These are phyloP conservation scores for Volutella citrinella DNA, from an alignment of 2,329 filamentous ascomycete genomes.

Conservation along the genomic window DNA sequence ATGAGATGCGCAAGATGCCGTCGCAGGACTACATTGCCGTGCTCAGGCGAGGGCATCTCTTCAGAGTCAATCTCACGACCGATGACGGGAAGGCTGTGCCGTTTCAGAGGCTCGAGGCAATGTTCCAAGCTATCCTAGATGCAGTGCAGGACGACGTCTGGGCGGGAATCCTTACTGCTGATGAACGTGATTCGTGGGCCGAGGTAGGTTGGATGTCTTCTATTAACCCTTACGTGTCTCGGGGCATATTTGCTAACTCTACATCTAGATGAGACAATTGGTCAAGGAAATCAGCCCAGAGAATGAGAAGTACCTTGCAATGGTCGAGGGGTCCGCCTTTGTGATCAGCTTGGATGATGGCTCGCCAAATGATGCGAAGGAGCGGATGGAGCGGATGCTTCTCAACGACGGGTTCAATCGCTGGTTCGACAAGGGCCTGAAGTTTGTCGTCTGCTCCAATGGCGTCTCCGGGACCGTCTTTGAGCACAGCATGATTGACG, in stretches of 20 bases:
- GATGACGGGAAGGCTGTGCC: conserved; percentile 4
- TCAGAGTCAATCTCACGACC: conserved; percentile 10
- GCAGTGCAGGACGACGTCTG: conserved; percentile 5
- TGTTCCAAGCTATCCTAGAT: conserved; percentile 4
- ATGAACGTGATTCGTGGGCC: conserved; percentile 13
- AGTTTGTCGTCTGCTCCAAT: conserved; percentile 12
- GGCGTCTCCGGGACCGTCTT: conserved; percentile 12
- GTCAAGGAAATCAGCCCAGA: conserved; percentile 8
- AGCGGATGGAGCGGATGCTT: conserved; percentile 10
- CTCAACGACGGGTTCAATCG: conserved; percentile 13
- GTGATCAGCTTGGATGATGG: conserved; percentile 13
- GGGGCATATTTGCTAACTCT: conserved; percentile 1
- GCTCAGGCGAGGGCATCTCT: conserved; percentile 11
- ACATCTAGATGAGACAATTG: too few species aligned
- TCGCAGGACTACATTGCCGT: conserved; percentile 12
- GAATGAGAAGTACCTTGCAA: too few species aligned
- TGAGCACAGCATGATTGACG: conserved; percentile 14
- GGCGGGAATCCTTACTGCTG: conserved; percentile 12
- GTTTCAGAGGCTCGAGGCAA: conserved; percentile 4
- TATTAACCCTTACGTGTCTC: background rate
- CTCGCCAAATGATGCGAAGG: conserved; percentile 8
- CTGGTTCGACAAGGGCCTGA: conserved; percentile 13
- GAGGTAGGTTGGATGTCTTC: conserved; percentile 4
- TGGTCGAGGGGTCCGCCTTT: conserved; percentile 12
- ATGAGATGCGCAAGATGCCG: conserved; percentile 11